A percentile compares a stretch with the other conserved stretches of the same genome.
phyloP scores from a whole-genome alignment of 495 filamentous ascomycete genomes.

The Aspergillus incahuasiensis region DNA sequence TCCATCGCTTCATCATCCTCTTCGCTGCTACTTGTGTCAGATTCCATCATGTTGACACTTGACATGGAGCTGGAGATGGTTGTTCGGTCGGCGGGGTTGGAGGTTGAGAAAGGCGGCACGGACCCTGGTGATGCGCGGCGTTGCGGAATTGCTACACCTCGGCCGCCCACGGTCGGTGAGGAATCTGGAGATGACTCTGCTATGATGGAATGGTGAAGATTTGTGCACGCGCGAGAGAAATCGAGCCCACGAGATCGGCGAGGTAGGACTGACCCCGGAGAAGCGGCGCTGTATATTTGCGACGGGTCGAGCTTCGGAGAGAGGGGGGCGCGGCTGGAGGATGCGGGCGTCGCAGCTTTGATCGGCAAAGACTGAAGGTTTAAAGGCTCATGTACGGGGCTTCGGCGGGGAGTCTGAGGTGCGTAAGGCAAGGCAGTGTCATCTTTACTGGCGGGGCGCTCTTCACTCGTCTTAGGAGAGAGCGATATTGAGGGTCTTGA shows the following conservation, averaged over 20 bases:
- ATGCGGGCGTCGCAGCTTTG: conserved; percentile 48
- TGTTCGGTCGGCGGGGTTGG: conserved; percentile 56
- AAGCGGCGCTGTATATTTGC: conserved; percentile 64
- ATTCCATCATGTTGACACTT: conserved; percentile 74
- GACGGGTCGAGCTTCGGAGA: conserved; percentile 82
- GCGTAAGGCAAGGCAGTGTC: conserved; percentile 61
- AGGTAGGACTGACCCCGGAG: conserved; percentile 77
- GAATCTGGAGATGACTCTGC: conserved; percentile 92
- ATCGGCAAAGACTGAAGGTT: conserved; percentile 55
- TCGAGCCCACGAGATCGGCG: conserved; percentile 82
- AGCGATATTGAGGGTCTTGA: conserved; percentile 28
- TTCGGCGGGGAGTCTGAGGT: conserved; percentile 61
- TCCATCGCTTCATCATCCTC: conserved; percentile 81
- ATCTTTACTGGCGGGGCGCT: conserved; percentile 60
- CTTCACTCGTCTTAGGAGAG: conserved; percentile 26
- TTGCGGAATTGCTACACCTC: conserved; percentile 72
- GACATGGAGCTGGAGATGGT: conserved; percentile 80
- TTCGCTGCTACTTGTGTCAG: conserved; percentile 69
- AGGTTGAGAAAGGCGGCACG: conserved; percentile 35
- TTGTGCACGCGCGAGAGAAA: conserved; percentile 90
- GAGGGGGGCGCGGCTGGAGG: conserved; percentile 63
- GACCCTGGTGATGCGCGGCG: conserved; percentile 48
- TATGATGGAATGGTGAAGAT: conserved; percentile 91
- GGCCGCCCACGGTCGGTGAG: conserved; percentile 77
- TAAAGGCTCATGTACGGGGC: conserved; percentile 61